Base-by-base conservation (phyloP, 179 eudicot genomes). In the Amaranthus tricolor region DNA sequence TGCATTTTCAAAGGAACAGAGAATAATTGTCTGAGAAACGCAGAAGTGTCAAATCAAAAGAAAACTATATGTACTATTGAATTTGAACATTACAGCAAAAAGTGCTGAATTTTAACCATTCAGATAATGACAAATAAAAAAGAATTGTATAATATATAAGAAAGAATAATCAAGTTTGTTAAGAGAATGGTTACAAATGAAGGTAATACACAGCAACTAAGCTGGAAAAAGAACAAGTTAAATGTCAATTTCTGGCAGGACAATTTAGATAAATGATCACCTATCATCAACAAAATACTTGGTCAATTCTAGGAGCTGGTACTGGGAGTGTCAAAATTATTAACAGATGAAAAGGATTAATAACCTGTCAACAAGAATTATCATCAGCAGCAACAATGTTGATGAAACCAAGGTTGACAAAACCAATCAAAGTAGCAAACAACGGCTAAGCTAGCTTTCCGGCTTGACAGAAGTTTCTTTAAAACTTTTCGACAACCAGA, bases 401-500 rank as follows among this genome's bases (percentile, higher is more conserved):
- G 52, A 40, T 67, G 54, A 76, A 70, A 40, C 17, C 56, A 55
- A n/a, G 58, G 71, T 70, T 24, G 75, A 56, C 66, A 72, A 31
- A 64, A 71, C 76, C 45, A 54, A 59, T 56, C 40, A 31, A 31
- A 2, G 40, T 31, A 31, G 40, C 60, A 73, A 78, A 78, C 44
- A 14, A 57, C 54, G 73, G 49, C 71, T 79, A 73, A 68, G 24
- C 79, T 84, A 82, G 62, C 70, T 77, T 47, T 80, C 83, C 76
- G 68, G 81, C 74, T 80, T 82, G 2, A 45, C 63, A 47, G 85
- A 20, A 64, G 74, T 87, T 79, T 81, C 91, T 84, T 94, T 94
- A 80, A 92, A 92, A 85, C 97, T 94, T 85, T 94, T 94, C 7
- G 98, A 77, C 83, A 94, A 72, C 98, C 98, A 94, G 67, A 94